These are phyloP conservation scores for Lipomyces kockii DNA, from an alignment of 805 yeast genomes.

Conservation along the genomic window DNA sequence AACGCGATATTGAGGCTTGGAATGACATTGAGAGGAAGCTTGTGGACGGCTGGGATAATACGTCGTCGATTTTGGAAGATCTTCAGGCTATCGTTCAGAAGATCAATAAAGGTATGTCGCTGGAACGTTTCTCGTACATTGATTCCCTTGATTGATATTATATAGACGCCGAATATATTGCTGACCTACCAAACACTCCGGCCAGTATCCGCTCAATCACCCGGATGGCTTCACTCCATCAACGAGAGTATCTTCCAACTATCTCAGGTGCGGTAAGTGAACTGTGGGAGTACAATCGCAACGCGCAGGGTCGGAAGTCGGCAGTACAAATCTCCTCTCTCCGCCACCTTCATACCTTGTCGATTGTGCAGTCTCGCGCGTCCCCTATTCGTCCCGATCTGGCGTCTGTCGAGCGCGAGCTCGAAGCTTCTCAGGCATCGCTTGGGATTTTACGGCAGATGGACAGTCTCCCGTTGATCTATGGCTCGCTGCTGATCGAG, in stretches of 20 bases:
- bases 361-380: constrained; percentile 42
- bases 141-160: background rate
- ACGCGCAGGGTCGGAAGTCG: constrained; percentile 33
- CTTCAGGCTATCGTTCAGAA: constrained; percentile 38
- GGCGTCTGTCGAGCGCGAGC: constrained; percentile 34
- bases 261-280: constrained; percentile 38
- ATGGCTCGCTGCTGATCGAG: constrained; percentile 47
- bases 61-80: constrained; percentile 38
- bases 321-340: constrained; percentile 28
- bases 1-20: constrained; percentile 26
- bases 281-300: constrained; percentile 31
- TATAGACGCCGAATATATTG: constrained; percentile 39
- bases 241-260: constrained; percentile 42
- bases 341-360: constrained; percentile 25
- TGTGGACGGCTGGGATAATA: constrained; percentile 8
- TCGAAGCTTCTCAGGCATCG: constrained; percentile 41
- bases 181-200: constrained; percentile 34
- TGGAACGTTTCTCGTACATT: background rate
- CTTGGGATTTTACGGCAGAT: constrained; percentile 44
- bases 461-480: constrained; percentile 47
- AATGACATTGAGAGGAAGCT: constrained; percentile 16
- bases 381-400: constrained; percentile 42
- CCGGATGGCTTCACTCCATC: constrained; percentile 40
- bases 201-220: constrained; percentile 31
- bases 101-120: constrained; percentile 29